Evolutionary conservation across 2,329 filamentous ascomycete genomes (phyloP).

Genomic region (Cercospora citrullina): DNA sequence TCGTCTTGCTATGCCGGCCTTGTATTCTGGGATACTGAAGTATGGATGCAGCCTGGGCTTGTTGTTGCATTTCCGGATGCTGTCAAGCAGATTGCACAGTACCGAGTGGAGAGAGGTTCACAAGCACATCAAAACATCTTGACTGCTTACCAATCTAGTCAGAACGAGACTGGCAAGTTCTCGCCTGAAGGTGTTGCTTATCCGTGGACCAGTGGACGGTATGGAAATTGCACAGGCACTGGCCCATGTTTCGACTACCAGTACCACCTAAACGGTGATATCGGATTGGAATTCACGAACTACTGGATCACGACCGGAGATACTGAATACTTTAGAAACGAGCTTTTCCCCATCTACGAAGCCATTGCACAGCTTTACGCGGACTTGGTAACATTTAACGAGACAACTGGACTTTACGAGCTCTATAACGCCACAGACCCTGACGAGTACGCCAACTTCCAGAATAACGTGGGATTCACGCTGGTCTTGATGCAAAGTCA

Average conservation of each 20-base stretch:
- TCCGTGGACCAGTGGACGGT: constrained; percentile 67
- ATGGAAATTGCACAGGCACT: constrained; percentile 66
- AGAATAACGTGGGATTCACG: constrained; percentile 69
- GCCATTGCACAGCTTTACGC: constrained; percentile 63
- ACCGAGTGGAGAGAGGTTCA: constrained; percentile 58
- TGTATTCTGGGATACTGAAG: constrained; percentile 67
- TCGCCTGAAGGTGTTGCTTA: constrained; percentile 61
- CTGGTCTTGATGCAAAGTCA: constrained; percentile 62
- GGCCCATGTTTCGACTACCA: constrained; percentile 68
- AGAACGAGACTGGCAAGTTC: constrained; percentile 60
- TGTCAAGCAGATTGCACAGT: constrained; percentile 64
- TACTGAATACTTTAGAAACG: constrained; percentile 54
- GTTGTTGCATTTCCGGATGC: constrained; percentile 63
- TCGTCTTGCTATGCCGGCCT: constrained; percentile 67
- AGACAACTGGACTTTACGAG: constrained; percentile 52
- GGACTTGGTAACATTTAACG: constrained; percentile 61
- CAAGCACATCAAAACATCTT: constrained; percentile 63
- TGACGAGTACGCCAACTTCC: constrained; percentile 65
- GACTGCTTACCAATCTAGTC: constrained; percentile 57
- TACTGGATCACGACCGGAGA: constrained; percentile 63
- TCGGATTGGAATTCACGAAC: constrained; percentile 62
- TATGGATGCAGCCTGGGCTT: constrained; percentile 69
- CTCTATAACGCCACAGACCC: constrained; percentile 70
- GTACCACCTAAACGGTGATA: constrained; percentile 71
- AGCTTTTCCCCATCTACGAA: constrained; percentile 64